Evolutionary conservation across 805 yeast species (phyloP).

Genomic region (Metschnikowia santaceciliae): DNA sequence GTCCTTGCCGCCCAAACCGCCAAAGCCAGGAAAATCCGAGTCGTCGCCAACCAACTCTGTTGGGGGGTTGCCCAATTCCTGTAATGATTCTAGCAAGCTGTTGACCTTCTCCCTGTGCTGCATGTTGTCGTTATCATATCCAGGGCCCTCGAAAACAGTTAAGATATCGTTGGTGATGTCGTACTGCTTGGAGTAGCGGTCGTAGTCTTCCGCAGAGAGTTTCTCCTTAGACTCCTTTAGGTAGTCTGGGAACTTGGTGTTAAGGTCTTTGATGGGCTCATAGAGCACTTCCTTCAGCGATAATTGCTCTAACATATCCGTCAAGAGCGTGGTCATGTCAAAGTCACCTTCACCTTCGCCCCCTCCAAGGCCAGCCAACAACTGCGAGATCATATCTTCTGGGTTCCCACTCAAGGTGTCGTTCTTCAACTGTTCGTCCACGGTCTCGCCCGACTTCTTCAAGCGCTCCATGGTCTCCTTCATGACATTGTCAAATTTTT

Average conservation of each 20-base stretch:
- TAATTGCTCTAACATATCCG: constrained; percentile 75
- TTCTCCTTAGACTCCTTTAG: constrained; percentile 48
- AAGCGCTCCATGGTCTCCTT: constrained; percentile 76
- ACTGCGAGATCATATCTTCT: constrained; percentile 58
- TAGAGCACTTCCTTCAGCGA: constrained; percentile 81
- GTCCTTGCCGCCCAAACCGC: constrained; percentile 35
- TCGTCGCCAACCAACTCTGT: constrained; percentile 63
- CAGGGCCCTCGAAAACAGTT: constrained; percentile 58
- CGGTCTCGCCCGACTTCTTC: constrained; percentile 68
- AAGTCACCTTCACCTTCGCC: constrained; percentile 40
- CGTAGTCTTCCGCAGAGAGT: constrained; percentile 44
- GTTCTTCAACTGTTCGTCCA: constrained; percentile 55
- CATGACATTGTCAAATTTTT: constrained; percentile 68
- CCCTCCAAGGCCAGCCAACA: constrained; percentile 47
- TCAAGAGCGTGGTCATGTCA: constrained; percentile 61
- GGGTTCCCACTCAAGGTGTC: constrained; percentile 39
- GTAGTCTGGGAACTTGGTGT: constrained; percentile 69
- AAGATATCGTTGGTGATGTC: constrained; percentile 59
- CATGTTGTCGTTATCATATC: constrained; percentile 51
- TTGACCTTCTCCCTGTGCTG: constrained; percentile 49
- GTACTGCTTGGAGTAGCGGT: constrained; percentile 58
- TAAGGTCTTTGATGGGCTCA: constrained; percentile 82
- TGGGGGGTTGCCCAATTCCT: constrained; percentile 79
- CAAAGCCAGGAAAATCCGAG: constrained; percentile 44
- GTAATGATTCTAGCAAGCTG: constrained; percentile 59